Conservation (phyloP, 257 asterid species). For the Jaltomata sinuosa region DNA sequence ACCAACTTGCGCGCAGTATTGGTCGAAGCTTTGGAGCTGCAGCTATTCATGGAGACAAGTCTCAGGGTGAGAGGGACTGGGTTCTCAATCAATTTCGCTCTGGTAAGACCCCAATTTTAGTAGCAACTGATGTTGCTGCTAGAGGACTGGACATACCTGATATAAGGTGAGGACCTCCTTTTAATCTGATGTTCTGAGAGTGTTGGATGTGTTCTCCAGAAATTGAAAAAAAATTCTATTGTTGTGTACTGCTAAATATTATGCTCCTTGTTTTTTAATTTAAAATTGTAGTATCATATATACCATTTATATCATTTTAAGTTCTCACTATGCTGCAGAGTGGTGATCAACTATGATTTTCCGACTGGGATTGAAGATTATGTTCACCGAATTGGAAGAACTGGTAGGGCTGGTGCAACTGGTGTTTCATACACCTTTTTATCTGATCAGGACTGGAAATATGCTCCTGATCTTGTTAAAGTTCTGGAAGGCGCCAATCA, state of each 20-base stretch:
- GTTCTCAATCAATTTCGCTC: slow-evolving; percentile 82
- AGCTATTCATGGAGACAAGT: slow-evolving; percentile 96
- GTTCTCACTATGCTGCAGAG: slow-evolving; percentile 32
- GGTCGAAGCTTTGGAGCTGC: slow-evolving; percentile 90
- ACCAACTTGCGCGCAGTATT: slow-evolving; percentile 66
- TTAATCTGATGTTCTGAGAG: neutral
- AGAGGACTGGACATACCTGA: slow-evolving; percentile 92
- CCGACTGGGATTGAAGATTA: slow-evolving; percentile 95
- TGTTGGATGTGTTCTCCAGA: neutral
- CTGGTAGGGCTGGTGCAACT: slow-evolving; percentile 98
- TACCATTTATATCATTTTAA: neutral
- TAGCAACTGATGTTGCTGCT: slow-evolving; percentile 99
- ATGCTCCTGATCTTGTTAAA: slow-evolving; percentile 80
- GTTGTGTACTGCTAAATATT: neutral
- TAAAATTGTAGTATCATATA: neutral
- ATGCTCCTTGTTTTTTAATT: neutral
- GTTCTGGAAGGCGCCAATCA: slow-evolving; percentile 93
- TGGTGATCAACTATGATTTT: slow-evolving; percentile 77
- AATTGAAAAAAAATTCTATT: neutral
- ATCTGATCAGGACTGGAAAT: slow-evolving; percentile 93
- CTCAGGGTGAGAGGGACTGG: slow-evolving; percentile 91
- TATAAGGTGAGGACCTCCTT: slow-evolving; percentile 44
- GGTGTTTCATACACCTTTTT: slow-evolving; percentile 79
- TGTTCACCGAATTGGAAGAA: slow-evolving; percentile 96
- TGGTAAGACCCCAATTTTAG: slow-evolving; percentile 84